phyloP scores from a whole-genome alignment of 1,284 basidiomycete genomes.

The Vanrija pseudolonga region DNA sequence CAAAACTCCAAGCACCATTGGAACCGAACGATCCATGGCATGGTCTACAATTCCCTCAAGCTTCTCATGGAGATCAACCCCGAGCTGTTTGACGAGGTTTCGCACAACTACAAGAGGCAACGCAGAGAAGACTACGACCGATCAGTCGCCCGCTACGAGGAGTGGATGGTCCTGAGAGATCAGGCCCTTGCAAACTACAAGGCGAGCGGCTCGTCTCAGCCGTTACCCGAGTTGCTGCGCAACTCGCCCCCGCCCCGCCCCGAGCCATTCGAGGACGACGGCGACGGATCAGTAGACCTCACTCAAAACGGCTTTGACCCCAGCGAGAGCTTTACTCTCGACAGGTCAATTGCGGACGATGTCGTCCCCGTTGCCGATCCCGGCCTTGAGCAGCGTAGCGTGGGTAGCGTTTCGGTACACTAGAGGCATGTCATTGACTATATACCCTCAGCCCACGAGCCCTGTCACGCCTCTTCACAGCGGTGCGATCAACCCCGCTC shows the following conservation, averaged over 20 bases:
- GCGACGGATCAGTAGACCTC: conserved; percentile 81
- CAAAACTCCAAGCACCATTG: conserved; percentile 96
- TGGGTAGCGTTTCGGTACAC: conserved; percentile 19
- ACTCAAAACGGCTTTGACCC: conserved; percentile 78
- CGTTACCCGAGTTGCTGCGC: conserved; percentile 64
- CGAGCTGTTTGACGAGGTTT: conserved; percentile 87
- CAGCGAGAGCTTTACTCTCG: conserved; percentile 59
- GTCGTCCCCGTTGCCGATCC: conserved; percentile 84
- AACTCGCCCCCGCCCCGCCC: conserved; percentile 66
- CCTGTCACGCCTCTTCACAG: conserved; percentile 1
- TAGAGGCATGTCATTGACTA: neutral
- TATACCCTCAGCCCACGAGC: conserved; percentile 1
- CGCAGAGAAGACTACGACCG: conserved; percentile 83
- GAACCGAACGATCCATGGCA: conserved; percentile 98
- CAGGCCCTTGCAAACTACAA: conserved; percentile 67
- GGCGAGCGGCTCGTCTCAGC: conserved; percentile 59
- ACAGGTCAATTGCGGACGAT: conserved; percentile 72
- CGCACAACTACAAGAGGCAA: conserved; percentile 89
- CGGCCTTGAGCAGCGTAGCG: conserved; percentile 61
- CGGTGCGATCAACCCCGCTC: conserved; percentile 12
- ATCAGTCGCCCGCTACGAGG: conserved; percentile 70
- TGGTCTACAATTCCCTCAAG: conserved; percentile 98
- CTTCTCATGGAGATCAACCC: conserved; percentile 99
- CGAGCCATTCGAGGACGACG: conserved; percentile 70
- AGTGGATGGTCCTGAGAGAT: conserved; percentile 76